Conservation (phyloP, 2,329 filamentous ascomycete species). For the Celoporthe dispersa region DNA sequence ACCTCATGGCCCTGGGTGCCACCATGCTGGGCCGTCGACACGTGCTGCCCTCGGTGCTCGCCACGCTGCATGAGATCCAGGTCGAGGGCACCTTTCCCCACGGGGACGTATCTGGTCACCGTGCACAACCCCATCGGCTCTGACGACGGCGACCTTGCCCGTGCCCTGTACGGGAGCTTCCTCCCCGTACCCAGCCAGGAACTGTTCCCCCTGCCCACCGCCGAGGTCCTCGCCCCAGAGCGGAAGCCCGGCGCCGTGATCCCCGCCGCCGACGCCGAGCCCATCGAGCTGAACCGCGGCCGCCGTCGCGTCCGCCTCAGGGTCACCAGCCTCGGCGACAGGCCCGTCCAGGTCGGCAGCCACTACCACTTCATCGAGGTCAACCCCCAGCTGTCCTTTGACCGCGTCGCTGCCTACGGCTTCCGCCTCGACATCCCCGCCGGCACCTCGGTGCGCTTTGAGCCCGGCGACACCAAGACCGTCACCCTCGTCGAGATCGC, state of each 20-base stretch:
- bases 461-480: slow-evolving; percentile 90
- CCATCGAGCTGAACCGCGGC: slow-evolving; percentile 72
- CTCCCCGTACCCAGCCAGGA: slow-evolving; percentile 73
- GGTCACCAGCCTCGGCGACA: slow-evolving; percentile 85
- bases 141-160: slow-evolving; percentile 84
- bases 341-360: slow-evolving; percentile 89
- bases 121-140: slow-evolving; percentile 87
- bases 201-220: slow-evolving; percentile 68
- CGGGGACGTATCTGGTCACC: slow-evolving; percentile 91
- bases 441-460: slow-evolving; percentile 90
- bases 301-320: slow-evolving; percentile 73
- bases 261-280: slow-evolving; percentile 61
- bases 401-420: slow-evolving; percentile 80
- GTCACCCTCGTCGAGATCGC: slow-evolving; percentile 89
- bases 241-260: slow-evolving; percentile 82
- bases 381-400: slow-evolving; percentile 89
- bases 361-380: slow-evolving; percentile 97
- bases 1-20: slow-evolving; percentile 89
- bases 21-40: slow-evolving; percentile 94
- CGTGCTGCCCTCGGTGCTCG: slow-evolving; percentile 80
- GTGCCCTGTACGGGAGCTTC: slow-evolving; percentile 89
- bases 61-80: slow-evolving; percentile 81
- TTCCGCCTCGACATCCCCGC: slow-evolving; percentile 88
- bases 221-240: slow-evolving; percentile 67
- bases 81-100: slow-evolving; percentile 93